Base-by-base conservation (phyloP, 1,139 yeast genomes). In the Taphrina pruni region DNA sequence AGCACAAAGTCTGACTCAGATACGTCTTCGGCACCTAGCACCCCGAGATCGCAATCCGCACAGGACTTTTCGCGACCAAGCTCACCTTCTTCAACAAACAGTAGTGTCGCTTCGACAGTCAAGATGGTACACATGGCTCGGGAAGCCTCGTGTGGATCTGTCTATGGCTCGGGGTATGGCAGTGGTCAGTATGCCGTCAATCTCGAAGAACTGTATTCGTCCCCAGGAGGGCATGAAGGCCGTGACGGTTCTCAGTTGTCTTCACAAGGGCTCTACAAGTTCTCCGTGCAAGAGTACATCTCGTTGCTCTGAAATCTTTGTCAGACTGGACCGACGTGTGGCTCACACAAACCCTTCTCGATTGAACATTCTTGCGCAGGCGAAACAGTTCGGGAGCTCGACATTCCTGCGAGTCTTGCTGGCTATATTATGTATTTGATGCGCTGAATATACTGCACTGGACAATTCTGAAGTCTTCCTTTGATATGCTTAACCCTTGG, bases 151-250 rank as follows among this genome's bases (percentile, higher is more conserved):
- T 17, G 26, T 12, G 62, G 12, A 6, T 58, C 62, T 7, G 35
- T 55, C 9, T 64, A 64, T 39, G 61, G 45, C 32, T 20, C 36
- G n/a, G 67, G 67, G 7, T 64, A 64, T n/a, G 67, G 67, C 26
- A 39, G 60, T 46, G 67, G 67, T 12, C 41, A 52, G 12, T 64
- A 54, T 38, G 61, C 67, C 14, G 67, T 64, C 55, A 55, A 64
- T n/a, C 61, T 64, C 38, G 67, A 64, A 48, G 61, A 36, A 14
- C 20, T 64, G 21, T 46, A 54, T 56, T 35, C 43, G 54, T 38
- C 60, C 7, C 38, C 41, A n/a, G 41, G 39, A 17, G n/a, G 20
- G 2, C 48, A 17, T 7, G 38, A 52, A 17, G 60, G 41, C 21
- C 35, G 39, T n/a, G 67, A 64, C 11, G 65, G 36, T 7, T 43